Evolutionary conservation across 306 rosid species (phyloP), one percentile per base, ranked within the genome.

Genomic region (Castanea sativa): DNA sequence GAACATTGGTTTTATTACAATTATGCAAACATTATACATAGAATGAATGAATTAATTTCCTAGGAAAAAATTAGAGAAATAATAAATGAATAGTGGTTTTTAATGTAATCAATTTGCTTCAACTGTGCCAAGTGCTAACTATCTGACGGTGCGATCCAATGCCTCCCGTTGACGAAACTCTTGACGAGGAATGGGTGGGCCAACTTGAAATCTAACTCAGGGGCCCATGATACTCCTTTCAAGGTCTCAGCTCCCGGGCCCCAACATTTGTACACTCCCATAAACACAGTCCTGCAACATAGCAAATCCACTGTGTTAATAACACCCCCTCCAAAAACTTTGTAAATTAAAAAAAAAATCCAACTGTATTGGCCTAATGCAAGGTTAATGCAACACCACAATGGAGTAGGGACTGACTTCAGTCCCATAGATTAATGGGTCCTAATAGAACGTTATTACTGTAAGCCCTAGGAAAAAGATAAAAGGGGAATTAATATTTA

Each of bases 81-180:
- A 73, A 61, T 52, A 1, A 61, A 7, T 23, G 25, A 4, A 21
- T 60, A 1, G 12, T 21, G 29, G 5, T 9, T 20, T 14, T 45
- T 49, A 2, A 49, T 11, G 16, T 49, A 49, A 49, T 10, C 4
- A 49, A 11, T 11, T 35, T 12, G 15, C 53, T 12, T 49, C 53
- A 49, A 49, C 52, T 19, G 1, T 64, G 16, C 27, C 0, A 0
- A 6, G 60, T 20, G 76, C 73, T 91, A 94, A 41, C 94, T 94
- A 78, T 92, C 97, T 21, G 82, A 58, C 11, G 94, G 97, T 14
- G 93, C 87, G 9, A 91, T 94, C 98, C 97, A 94, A 83, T 92
- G 98, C 64, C 94, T 89, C 2, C 97, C 98, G 84, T 94, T 94
- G 77, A 94, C 97, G 32, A 92, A 94, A 71, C 98, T 94, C 87